Base-by-base conservation (phyloP, 495 filamentous ascomycete species). In the Penicillium alfredii region DNA sequence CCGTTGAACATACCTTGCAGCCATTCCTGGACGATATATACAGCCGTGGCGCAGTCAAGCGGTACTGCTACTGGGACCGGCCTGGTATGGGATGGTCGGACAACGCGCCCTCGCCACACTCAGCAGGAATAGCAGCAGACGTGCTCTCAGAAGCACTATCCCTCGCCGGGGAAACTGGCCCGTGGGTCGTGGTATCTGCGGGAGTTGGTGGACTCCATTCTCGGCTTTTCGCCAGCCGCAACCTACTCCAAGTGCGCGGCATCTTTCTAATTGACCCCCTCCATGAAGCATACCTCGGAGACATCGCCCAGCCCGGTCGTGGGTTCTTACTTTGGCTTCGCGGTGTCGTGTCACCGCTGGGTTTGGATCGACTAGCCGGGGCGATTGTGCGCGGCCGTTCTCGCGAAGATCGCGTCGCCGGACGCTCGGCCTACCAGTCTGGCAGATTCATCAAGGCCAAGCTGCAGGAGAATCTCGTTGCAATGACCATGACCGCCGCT, bases 51-150 rank as follows among this genome's bases (percentile, higher is more conserved):
- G 80, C 77, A 17, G 92, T 98, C 42, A 55, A 61, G 31, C 80
- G 89, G 29, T 98, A 92, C 61, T 98, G 92, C 67, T 96, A 94
- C 61, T 93, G 85, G 64, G 92, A 98, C 51, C 83, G 92, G 13
- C 92, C 92, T 1, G 92, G 92, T 1, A 66, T 88, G 33, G 88
- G 72, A 22, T 95, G 84, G 79, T 92, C 86, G 30, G 92, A 98
- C 61, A 88, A 88, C 44, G 89, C 92, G 0, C 92, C 90, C 6
- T 94, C 88, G 2, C 90, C 92, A 1, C 80, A 93, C 51, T 90
- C 86, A 3, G 89, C 85, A 7, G 86, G 89, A 34, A 94, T 94
- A 81, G 80, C 84, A 1, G 78, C 83, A 5, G 86, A 94, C 50
- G 85, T 77, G 4, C 69, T 96, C 11, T 84, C 86, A 15, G 88